Base-by-base conservation (phyloP, 202 grass and related monocot genomes). In the Panicum hallii region DNA sequence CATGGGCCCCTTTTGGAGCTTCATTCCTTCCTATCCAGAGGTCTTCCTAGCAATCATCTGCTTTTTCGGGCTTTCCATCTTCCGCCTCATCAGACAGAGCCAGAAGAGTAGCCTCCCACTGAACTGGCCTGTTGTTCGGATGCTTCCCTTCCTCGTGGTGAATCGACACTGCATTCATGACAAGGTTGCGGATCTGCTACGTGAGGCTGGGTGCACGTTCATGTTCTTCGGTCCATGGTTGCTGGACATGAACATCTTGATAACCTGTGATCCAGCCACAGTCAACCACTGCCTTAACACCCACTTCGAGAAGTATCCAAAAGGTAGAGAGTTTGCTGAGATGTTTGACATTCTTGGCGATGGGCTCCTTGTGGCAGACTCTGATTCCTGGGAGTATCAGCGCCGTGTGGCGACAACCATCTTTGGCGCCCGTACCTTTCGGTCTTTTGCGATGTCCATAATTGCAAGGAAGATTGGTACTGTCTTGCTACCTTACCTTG, bases 301-400 rank as follows among this genome's bases (percentile, higher is more conserved):
- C 53, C 87, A 88, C 78, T 88, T 92, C 43, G 46, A 82, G 5
- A 94, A 86, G 34, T 94, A 92, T 74, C 87, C 93, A 13, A 95
- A 95, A 82, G 93, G 93, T 14, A 72, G 67, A 4, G 93, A 89
- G 30, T 95, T 91, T 7, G 60, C 87, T 23, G 90, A 92, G 72
- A 93, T 93, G 63, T 97, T 93, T 67, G 91, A 97, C 53, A 86
- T 97, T 70, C 82, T 97, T 66, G 94, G 94, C 9, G 78, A 89
- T 12, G 89, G 91, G 5, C 88, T 93, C 65, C 90, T 97, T 79
- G 90, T 89, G 62, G 84, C 94, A 13, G 91, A 97, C 80, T 75
- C 84, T 55, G 87, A 91, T 41, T 87, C 75, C 49, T 95, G 93
- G 93, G 87, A 84, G 46, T 84, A 84, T 57, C 88, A 92, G 58